Evolutionary conservation across 768 basidiomycete genomes (phyloP), one percentile per base, ranked within the genome.

Genomic region (Pisolithus tinctorius): DNA sequence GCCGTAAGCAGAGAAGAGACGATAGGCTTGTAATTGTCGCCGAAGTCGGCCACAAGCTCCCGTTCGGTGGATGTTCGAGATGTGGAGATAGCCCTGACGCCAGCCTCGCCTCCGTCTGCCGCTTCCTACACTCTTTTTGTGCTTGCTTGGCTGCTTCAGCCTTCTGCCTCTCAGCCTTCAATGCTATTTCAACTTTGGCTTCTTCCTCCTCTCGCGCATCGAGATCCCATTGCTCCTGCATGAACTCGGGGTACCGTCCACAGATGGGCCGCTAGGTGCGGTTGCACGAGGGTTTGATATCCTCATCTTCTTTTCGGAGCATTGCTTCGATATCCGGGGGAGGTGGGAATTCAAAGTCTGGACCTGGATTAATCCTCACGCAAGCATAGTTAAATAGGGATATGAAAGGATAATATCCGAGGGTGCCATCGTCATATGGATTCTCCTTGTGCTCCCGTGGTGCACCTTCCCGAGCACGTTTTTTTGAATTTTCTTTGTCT

Each of bases 401-500:
- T 56, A 96, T 81, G 71, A 97, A 85, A 0, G 95, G 93, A 65
- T 93, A 98, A 69, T 99, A 99, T 1, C 96, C 96, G 6, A 96
- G 71, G 17, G 87, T 84, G 17, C 95, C 96, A 65, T 99, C 96
- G 65, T 99, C 93, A 60, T 92, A 89, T 3, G 80, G 80, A 55
- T 93, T 93, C 69, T 90, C 87, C 53, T 78, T 77, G 63, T 86
- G 85, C 59, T 88, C 83, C 48, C 84, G 82, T 9, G 71, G 65
- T 44, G 83, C 81, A 46, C 81, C 83, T 62, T 83, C 80, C 50
- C 79, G 78, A n/a, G 75, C 69, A 36, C 78, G 76, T 60, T 79
- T 83, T 62, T 79, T 80, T n/a, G 67, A 60, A 29, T 50, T 67
- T 51, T 81, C 82, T 60, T 82, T 82, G 7, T 77, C 77, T 64